phyloP scores from a whole-genome alignment of 352 stramenopile genomes.

The Phytophthora melonis region DNA sequence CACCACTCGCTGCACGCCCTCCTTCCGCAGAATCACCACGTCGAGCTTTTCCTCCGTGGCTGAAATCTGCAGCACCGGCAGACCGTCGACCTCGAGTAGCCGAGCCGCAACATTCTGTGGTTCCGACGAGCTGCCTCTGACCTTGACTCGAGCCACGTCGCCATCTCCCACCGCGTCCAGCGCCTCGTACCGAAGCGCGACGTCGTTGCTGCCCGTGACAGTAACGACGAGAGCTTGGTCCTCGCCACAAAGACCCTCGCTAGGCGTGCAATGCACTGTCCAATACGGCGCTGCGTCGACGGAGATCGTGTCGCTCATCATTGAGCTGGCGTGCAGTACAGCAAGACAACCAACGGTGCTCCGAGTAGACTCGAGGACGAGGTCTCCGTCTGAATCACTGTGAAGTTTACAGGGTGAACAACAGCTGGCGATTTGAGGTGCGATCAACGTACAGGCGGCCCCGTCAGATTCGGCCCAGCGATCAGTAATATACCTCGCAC shows the following conservation, averaged over 20 bases:
- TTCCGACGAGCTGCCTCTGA: neutral
- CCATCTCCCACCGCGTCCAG: neutral
- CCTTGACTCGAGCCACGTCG: conserved; percentile 29
- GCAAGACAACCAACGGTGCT: neutral
- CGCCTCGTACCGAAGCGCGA: conserved; percentile 27
- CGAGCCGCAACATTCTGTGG: neutral
- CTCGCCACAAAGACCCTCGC: conserved; percentile 13
- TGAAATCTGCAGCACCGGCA: conserved; percentile 29
- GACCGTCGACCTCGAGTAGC: conserved; percentile 18
- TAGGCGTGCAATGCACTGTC: conserved; percentile 25
- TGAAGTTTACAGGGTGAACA: neutral
- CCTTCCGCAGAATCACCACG: conserved; percentile 29
- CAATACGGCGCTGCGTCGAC: conserved; percentile 18
- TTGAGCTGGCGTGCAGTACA: neutral
- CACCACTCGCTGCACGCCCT: conserved; percentile 16
- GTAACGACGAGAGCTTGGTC: conserved; percentile 25
- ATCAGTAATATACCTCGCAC: too few relatives aligned
- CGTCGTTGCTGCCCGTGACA: conserved; percentile 36
- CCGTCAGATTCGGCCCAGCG: too few relatives aligned
- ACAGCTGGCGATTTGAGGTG: conserved; percentile 7
- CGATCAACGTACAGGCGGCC: too few relatives aligned
- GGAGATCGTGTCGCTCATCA: conserved; percentile 16
- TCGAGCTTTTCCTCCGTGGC: conserved; percentile 14
- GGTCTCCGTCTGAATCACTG: neutral
- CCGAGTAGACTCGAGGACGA: neutral